Evolutionary conservation across 2,329 filamentous ascomycete species (phyloP), one percentile per base, ranked within the genome.

Genomic region (Fusarium sp.): DNA sequence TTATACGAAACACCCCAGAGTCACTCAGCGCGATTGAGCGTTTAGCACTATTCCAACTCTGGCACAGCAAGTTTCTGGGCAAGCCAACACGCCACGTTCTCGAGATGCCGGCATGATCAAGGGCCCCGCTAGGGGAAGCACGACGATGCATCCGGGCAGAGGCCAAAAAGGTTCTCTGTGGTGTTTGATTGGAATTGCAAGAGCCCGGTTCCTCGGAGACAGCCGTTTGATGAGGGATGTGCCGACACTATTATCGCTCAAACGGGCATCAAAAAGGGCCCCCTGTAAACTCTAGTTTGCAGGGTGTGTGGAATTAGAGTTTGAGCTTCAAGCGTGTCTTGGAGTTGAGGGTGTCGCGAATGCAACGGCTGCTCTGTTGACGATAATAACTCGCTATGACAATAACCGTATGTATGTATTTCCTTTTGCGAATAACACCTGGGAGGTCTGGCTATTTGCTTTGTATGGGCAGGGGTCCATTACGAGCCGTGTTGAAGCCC

Each of bases 41-140:
- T 14, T 47, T 22, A 52, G 34, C 53, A 40, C 62, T 44, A 60
- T 51, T 7, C 54, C 54, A 17, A 51, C 55, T 49, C 28, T 26
- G 28, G 55, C n/a, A 17, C 28, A 56, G 38, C 53, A 57, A 60
- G 11, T 40, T 36, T 67, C 55, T 56, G 28, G 50, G 51, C 51
- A 43, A 17, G 9, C 22, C 22, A n/a, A n/a, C 54, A 40, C 47
- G n/a, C 55, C 55, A 57, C 36, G 54, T 42, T 44, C 45, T 28
- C 42, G 28, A 61, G 57, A n/a, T 61, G 17, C 59, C 42, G 47
- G 42, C 49, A 44, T 47, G 15, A 31, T 47, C 17, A 31, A 40
- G 5, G n/a, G 28, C 58, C 42, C 65, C 67, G 45, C 67, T 70
- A 70, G 67, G 67, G 67, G 67, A 55, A 60, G 44, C 17, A 22